Base-by-base conservation (phyloP, 805 yeast genomes). In the Yamadazyma scolyti region DNA sequence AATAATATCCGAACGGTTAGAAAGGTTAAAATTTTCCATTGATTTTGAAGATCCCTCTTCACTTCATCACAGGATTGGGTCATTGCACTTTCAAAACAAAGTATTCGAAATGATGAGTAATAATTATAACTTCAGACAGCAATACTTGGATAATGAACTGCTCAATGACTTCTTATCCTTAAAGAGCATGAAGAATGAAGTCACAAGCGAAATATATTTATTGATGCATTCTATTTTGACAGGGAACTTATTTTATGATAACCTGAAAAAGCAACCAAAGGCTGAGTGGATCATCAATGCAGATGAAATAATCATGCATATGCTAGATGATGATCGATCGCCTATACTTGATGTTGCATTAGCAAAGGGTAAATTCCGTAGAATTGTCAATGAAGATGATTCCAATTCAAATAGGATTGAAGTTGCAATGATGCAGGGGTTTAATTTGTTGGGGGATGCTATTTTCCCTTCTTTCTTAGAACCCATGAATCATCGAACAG, bases 11-110 rank as follows among this genome's bases (percentile, higher is more conserved):
- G 80, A 82, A 33, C 70, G 72, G 21, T 62, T 85, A 18, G 79
- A 79, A 33, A 80, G 82, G 42, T 59, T 87, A 47, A 62, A 78
- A 24, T 66, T 89, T 40, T 75, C 86, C 3, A 73, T 83, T 18
- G 89, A 86, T 49, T 72, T 82, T 50, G 75, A 75, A 21, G 82
- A 86, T 42, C 52, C 79, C 23, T 37, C 57, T 0, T 65, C 71
- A 2, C 63, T 83, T 12, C 61, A 71, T 20, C 50, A 52, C 4
- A 61, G 77, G 22, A 65, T 85, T 19, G 47, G 53, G 14, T 42
- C 46, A 2, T 54, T 85, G 23, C 88, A 79, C 43, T 44, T 54
- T 2, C 73, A 76, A 24, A 52, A 73, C 33, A 40, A 54, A 5
- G 57, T 62, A 5, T 52, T 80, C 23, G 46, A 50, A 3, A 44